Evolutionary conservation across 345 rosid genomes (phyloP), one percentile per base, ranked within the genome.

Genomic region (Salix exigua): DNA sequence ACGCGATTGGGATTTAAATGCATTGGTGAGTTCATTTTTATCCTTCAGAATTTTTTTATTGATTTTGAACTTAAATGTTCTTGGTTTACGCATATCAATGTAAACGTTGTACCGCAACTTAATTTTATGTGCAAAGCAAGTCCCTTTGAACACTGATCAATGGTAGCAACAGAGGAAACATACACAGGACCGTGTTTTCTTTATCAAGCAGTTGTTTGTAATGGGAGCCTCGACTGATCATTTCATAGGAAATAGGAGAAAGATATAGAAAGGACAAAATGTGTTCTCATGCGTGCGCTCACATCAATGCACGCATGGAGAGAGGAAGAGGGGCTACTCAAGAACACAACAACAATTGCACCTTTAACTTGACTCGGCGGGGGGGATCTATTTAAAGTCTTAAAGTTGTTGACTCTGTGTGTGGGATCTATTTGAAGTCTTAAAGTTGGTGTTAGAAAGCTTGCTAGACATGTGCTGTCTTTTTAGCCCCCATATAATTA

Each of bases 1-100:
- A 94, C 74, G 98, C 98, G 60, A 86, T 92, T 50, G 97, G 97
- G 61, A 83, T 94, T 23, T 94, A 61, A 80, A 74, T 71, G 60
- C 48, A 31, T 73, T 37, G 64, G 66, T 83, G 76, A 75, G 70
- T 67, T 78, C 68, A 70, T 7, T 23, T 55, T 68, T 46, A 4
- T 19, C 28, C 19, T 67, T 9, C 19, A 25, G 16, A 42, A 14
- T 5, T 74, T 6, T 19, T 74, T 6, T 53, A 33, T 44, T 18
- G 21, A 38, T 18, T 18, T 50, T 18, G 51, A 18, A 16, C 46
- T 58, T 35, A 23, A 12, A 42, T 69, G 37, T n/a, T 23, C 16
- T 72, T 72, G 66, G 7, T 25, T 26, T 62, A 23, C 2, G 14
- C 14, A 38, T 51, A 23, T 60, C 37, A 35, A 61, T 28, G 46